A percentile compares a stretch with the other conserved stretches of the same genome.
Conservation (phyloP, 768 basidiomycete genomes). For the Pseudohyphozyma bogoriensis region DNA sequence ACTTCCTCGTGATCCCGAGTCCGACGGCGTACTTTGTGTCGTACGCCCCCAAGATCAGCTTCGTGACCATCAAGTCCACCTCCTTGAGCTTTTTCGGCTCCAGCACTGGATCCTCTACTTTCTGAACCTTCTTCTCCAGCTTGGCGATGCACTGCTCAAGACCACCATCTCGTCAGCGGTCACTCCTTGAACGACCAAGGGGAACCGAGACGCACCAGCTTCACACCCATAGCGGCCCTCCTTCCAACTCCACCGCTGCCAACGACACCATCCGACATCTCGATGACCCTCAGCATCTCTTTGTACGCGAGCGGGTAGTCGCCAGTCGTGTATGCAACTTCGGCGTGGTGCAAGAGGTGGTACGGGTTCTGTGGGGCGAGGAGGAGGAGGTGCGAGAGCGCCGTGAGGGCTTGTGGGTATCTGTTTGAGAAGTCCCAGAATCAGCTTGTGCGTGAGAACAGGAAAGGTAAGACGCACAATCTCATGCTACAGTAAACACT, state of each 20-base stretch:
- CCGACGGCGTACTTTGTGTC: background rate
- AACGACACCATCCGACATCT: slow-evolving; percentile 53
- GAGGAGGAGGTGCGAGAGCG: slow-evolving; percentile 69
- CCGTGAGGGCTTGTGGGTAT: slow-evolving; percentile 60
- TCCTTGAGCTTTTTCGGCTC: background rate
- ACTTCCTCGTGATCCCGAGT: background rate
- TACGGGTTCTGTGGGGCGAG: slow-evolving; percentile 80
- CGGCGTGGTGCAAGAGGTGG: slow-evolving; percentile 70
- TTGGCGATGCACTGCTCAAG: background rate
- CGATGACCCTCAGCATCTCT: slow-evolving; percentile 64
- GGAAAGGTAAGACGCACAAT: slow-evolving; percentile 47
- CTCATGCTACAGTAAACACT: slow-evolving; percentile 65
- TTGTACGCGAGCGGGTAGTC: slow-evolving; percentile 68
- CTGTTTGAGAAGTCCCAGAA: slow-evolving; percentile 39
- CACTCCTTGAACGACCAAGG: too few relatives aligned
- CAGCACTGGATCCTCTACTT: background rate
- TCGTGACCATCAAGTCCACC: slow-evolving; percentile 10
- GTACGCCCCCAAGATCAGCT: slow-evolving; percentile 3
- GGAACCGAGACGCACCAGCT: slow-evolving; percentile 17
- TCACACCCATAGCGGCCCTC: slow-evolving; percentile 28
- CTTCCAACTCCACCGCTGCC: slow-evolving; percentile 18
- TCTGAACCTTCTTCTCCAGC: background rate
- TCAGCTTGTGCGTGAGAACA: background rate
- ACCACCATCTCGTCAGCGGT: background rate
- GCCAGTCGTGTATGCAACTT: slow-evolving; percentile 70